Evolutionary conservation across 345 rosid species (phyloP).

Genomic region (Cardamine resedifolia): DNA sequence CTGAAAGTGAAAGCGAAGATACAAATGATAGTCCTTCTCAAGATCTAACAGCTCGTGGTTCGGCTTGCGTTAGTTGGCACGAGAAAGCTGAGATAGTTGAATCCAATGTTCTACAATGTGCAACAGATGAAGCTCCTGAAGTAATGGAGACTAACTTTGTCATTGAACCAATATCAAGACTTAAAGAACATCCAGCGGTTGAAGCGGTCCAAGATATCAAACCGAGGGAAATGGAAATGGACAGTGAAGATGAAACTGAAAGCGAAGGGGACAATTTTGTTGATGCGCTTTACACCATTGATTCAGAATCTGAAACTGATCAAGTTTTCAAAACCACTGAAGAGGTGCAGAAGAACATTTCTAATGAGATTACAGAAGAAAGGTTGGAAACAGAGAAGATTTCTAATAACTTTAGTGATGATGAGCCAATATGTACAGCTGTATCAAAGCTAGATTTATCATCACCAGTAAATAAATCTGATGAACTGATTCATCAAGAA

Average conservation of each 20-base stretch:
- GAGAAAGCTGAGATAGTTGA: slow-evolving; percentile 74
- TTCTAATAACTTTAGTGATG: background rate
- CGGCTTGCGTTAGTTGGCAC: slow-evolving; percentile 63
- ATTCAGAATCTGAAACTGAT: slow-evolving; percentile 64
- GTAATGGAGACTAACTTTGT: slow-evolving; percentile 2
- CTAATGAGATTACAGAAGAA: slow-evolving; percentile 28
- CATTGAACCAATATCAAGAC: slow-evolving; percentile 27
- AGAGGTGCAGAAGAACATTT: slow-evolving; percentile 9
- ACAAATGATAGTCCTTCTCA: slow-evolving; percentile 45
- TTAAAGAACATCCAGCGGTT: slow-evolving; percentile 45
- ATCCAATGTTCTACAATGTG: slow-evolving; percentile 32
- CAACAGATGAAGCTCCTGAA: slow-evolving; percentile 34
- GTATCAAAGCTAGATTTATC: slow-evolving; percentile 21
- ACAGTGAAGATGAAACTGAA: slow-evolving; percentile 53
- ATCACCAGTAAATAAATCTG: slow-evolving; percentile 31
- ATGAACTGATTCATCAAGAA: slow-evolving; percentile 39
- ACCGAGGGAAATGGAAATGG: slow-evolving; percentile 19
- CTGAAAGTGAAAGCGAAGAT: slow-evolving; percentile 41
- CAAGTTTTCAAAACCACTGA: slow-evolving; percentile 24
- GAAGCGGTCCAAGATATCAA: slow-evolving; percentile 57
- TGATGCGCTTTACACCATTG: slow-evolving; percentile 95
- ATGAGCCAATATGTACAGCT: slow-evolving; percentile 22
- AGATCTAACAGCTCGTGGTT: slow-evolving; percentile 42
- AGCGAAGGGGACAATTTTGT: slow-evolving; percentile 72
- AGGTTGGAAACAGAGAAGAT: slow-evolving; percentile 15